phyloP scores from a whole-genome alignment of 148 eudicot species.

The Spergularia marina region DNA sequence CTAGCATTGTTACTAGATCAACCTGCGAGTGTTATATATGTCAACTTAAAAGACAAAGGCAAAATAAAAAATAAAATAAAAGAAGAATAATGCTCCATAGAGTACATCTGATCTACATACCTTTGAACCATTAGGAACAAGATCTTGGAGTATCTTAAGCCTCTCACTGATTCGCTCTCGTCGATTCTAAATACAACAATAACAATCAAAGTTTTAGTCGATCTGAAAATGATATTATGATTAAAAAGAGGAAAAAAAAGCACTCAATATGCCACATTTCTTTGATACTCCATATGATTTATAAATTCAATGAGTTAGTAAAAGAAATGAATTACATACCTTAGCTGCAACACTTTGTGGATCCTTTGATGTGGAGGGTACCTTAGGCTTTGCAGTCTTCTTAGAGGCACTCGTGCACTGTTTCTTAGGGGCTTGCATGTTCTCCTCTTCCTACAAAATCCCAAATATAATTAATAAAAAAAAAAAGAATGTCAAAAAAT shows the following conservation, averaged over 20 bases:
- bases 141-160: slow-evolving; percentile 83
- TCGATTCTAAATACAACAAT: slow-evolving; percentile 56
- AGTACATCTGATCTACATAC: slow-evolving; percentile 26
- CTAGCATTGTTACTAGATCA: slow-evolving; percentile 97
- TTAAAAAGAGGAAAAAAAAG: neutral
- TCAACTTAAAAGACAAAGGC: neutral
- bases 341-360: slow-evolving; percentile 97
- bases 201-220: neutral
- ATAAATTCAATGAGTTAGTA: neutral
- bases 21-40: slow-evolving; percentile 40
- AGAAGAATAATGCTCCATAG: neutral
- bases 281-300: neutral
- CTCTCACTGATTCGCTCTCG: slow-evolving; percentile 92
- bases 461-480: neutral
- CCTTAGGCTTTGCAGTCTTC: slow-evolving; percentile 56
- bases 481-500: neutral
- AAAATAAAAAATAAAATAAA: neutral
- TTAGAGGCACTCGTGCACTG: slow-evolving; percentile 56
- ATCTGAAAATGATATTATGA: neutral
- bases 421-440: slow-evolving; percentile 62
- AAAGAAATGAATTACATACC: slow-evolving; percentile 42
- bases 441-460: slow-evolving; percentile 49
- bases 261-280: no score
- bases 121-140: slow-evolving; percentile 96
- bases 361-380: slow-evolving; percentile 58